A percentile compares a stretch with the other conserved stretches of the same genome.
These are phyloP conservation scores for Aspergillus homomorphus DNA, from an alignment of 495 filamentous ascomycete genomes.

Conservation along the genomic window DNA sequence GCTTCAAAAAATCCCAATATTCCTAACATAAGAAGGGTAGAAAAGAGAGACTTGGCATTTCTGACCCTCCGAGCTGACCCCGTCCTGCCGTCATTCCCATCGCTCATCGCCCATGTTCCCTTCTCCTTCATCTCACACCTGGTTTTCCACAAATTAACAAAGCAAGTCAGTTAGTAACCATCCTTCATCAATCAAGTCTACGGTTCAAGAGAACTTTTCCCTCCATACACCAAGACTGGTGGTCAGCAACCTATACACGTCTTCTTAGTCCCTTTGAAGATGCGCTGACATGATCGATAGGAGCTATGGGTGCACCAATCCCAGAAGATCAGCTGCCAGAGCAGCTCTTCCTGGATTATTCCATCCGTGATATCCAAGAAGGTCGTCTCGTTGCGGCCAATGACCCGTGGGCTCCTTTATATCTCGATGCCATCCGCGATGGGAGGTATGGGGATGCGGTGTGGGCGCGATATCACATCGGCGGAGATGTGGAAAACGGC, in stretches of 20 bases:
- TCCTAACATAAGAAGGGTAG: too few species aligned
- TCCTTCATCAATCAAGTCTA: too few species aligned
- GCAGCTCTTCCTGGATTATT: background rate
- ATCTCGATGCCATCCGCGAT: background rate
- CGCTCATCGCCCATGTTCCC: too few species aligned
- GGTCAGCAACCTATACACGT: background rate
- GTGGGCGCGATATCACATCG: background rate
- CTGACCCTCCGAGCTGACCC: too few species aligned
- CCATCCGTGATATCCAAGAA: background rate
- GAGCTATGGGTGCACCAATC: background rate
- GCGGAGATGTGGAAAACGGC: background rate
- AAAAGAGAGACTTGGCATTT: too few species aligned
- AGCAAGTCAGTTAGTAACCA: too few species aligned
- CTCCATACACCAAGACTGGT: too few species aligned
- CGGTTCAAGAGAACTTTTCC: too few species aligned
- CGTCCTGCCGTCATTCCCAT: too few species aligned
- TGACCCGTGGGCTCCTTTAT: background rate
- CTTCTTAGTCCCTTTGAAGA: background rate
- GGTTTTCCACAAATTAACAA: too few species aligned
- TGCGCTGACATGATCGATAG: background rate
- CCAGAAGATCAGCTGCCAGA: background rate
- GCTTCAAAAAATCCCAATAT: too few species aligned
- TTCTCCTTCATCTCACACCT: too few species aligned
- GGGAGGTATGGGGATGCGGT: background rate
- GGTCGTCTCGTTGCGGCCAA: background rate